Evolutionary conservation across 1,284 basidiomycete genomes (phyloP), one percentile per base, ranked within the genome.

Genomic region (Rhodotorula mucilaginosa): DNA sequence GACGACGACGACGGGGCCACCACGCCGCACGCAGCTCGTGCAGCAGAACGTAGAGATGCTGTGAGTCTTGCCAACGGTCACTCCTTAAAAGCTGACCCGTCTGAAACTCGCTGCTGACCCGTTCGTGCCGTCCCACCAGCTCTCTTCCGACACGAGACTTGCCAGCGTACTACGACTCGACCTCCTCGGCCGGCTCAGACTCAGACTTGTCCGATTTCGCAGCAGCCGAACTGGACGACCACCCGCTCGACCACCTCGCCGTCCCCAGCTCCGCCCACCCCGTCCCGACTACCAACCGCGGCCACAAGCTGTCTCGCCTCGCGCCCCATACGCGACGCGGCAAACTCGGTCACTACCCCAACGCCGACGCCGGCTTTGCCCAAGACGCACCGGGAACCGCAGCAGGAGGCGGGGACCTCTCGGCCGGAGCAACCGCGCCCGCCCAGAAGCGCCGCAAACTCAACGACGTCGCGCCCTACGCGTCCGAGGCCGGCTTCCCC

Each of bases 271-370:
- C 60, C 18, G 47, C 47, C 13, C 19, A 13, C 52, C 19, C 13
- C 26, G 23, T 64, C 26, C 64, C 67, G 34, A 63, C 74, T 19
- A 75, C 76, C 18, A 79, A 79, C 71, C 69, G 78, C 23, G 78
- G 78, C 29, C 47, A 76, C 70, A 79, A 79, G 70, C 76, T 79
- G 23, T 62, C 64, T 19, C 62, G 64, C 10, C 48, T 54, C 19
- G 69, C 77, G 6, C 61, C 68, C 1, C 71, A 73, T 71, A 67
- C 70, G 46, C 68, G 74, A 18, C 71, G 71, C n/a, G 71, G 70
- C 23, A 65, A 74, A n/a, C 73, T 79, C 46, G 78, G 77, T n/a
- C 67, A 68, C 56, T 66, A 72, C 62, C 64, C 74, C 10, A 64
- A 74, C 64, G 67, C 67, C 58, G 76, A 75, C 57, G 56, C 54